Evolutionary conservation across 2,329 filamentous ascomycete genomes (phyloP), one percentile per base, ranked within the genome.

Genomic region (Aspergillus cejpii): DNA sequence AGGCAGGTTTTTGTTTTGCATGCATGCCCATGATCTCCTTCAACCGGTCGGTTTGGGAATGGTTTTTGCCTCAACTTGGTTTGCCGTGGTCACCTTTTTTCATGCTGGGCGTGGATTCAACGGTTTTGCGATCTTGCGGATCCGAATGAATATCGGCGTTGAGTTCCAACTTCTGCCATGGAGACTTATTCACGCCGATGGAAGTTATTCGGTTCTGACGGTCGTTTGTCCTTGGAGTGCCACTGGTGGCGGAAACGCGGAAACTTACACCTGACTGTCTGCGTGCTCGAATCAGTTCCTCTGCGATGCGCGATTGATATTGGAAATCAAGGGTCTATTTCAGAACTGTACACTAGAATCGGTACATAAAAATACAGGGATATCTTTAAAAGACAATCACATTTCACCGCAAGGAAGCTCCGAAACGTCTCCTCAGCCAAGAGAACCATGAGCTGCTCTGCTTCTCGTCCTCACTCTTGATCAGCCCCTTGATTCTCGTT

Each of bases 381-480:
- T 14, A 38, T 43, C 31, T 24, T 17, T n/a, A 3, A 49, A 43
- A 40, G 34, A 33, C 8, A 39, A 24, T 52, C 48, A 31, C 26
- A 41, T 21, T 14, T 55, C 39, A 49, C 37, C 41, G 49, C 31
- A 49, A 40, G 28, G 50, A 52, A 23, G 59, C 50, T 19, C 65
- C 58, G 26, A 58, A 51, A 15, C 59, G 53, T 38, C 57, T 54
- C 15, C 59, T 59, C 26, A 79, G 76, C 63, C 80, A 73, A 29
- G 82, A 74, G 36, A 81, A 66, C 82, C 82, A 85, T 48, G 68
- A 69, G 37, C 52, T 79, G 74, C 59, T 79, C 54, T 79, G 78
- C 62, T 83, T 80, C 48, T 74, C 78, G 65, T 81, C 78, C 6
- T 85, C 75, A 51, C 80, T 78, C 11, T 61, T 60, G 59, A 85